Percentiles rank a stretch among this genome's conserved stretches.
phyloP scores from a whole-genome alignment of 345 rosid species.

The Dimocarpus longan region DNA sequence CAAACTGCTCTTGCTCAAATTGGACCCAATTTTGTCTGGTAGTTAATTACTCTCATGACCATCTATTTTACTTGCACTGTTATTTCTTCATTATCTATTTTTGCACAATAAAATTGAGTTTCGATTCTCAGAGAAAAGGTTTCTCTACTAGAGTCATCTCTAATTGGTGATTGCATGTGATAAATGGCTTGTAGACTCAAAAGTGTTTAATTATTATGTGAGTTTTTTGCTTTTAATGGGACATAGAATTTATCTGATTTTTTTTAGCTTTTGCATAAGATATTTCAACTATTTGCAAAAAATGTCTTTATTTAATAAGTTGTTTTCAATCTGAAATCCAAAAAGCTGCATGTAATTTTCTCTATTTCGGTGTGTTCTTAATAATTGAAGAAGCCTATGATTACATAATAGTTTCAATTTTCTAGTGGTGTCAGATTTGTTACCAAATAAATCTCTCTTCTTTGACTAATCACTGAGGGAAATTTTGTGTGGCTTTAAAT shows the following conservation, averaged over 20 bases:
- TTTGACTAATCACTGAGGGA: slow-evolving; percentile 11
- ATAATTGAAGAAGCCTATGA: background rate
- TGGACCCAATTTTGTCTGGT: slow-evolving; percentile 90
- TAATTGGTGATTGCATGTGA: too few species aligned
- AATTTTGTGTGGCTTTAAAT: slow-evolving; percentile 24
- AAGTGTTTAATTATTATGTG: background rate
- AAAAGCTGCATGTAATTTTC: background rate
- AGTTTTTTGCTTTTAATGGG: background rate
- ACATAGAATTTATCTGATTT: background rate
- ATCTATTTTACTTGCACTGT: background rate
- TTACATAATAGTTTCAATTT: background rate
- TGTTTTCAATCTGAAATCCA: background rate
- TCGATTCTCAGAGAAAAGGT: too few species aligned
- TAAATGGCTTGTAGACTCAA: background rate
- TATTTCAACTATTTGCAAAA: background rate
- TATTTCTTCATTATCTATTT: too few species aligned
- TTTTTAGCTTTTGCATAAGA: background rate
- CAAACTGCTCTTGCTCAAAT: slow-evolving; percentile 67
- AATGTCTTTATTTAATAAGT: background rate
- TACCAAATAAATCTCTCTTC: background rate
- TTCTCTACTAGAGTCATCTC: too few species aligned
- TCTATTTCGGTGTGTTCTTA: background rate
- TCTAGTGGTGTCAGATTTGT: slow-evolving; percentile 6
- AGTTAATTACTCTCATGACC: slow-evolving; percentile 32
- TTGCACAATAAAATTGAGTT: too few species aligned